Base-by-base conservation (phyloP, 2,329 filamentous ascomycete species). In the Phyllosticta ampelicida region DNA sequence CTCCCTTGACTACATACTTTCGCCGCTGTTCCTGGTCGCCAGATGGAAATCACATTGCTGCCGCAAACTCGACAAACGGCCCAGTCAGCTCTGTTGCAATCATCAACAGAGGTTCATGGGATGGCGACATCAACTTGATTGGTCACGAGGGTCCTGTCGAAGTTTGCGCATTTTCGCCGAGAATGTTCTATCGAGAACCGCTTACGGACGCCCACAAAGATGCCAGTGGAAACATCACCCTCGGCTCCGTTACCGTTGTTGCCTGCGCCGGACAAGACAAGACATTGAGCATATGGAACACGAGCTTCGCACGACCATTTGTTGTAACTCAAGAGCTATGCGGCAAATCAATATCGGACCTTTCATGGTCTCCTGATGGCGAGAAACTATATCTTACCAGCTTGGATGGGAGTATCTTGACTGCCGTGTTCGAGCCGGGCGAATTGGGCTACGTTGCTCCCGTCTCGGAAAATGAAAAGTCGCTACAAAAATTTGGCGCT, bases 71-170 rank as follows among this genome's bases (percentile, higher is more conserved):
- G 0, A 91, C 96, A 19, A 99, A 99, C 68, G 94, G 94, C 0
- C 95, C 94, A 1, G 94, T 99, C 21, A 96, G 90, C 74, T 96
- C 92, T 0, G 92, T 97, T 29, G 92, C 94, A 4, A 97, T 99
- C 60, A 90, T 99, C 58, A 90, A 94, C 68, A 86, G 94, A 64
- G 87, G 89, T 18, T 83, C 83, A 44, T 99, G 95, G 94, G 90
- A 96, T 67, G 90, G 90, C 62, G 90, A 99, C 67, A 97, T 97
- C 74, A 96, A 96, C 70, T 74, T 99, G 61, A 96, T 99, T 61
- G 94, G 94, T 9, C 94, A 99, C 69, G 94, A 99, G 77, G 92
- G 89, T 0, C 94, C 94, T 0, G 94, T 95, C 0, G 94, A 99
- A 74, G 94, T 99, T 2, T 96, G 92, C 77, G 89, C 94, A 63